Base-by-base conservation (phyloP, 2,329 filamentous ascomycete genomes). In the Tympanopsis confertula region DNA sequence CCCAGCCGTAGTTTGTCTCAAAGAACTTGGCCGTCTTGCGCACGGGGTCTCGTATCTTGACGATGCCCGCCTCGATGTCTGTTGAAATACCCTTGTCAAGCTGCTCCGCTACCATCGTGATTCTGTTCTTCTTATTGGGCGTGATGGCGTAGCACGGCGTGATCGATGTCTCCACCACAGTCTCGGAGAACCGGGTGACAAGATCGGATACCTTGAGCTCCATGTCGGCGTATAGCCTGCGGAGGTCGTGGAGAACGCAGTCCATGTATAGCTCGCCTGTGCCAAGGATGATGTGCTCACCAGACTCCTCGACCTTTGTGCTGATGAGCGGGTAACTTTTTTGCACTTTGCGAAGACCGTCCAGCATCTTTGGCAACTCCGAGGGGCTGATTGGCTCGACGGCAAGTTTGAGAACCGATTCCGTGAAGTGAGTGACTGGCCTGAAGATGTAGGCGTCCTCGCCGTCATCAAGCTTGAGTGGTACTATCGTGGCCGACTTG, bases 221-320 rank as follows among this genome's bases (percentile, higher is more conserved):
- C 91, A 98, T 98, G 51, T 96, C 89, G 13, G 91, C 88, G 55
- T 95, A 98, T n/a, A 96, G 62, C 29, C 80, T 76, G 38, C 91
- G 82, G 35, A 98, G 70, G 54, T 98, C 91, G 58, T 98, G 91
- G 35, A 98, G 70, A 3, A 98, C 88, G 52, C 91, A 98, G 57
- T 98, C 91, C 88, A 98, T 95, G 65, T 98, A 98, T n/a, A 98
- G 69, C 58, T 98, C 91, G 42, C 91, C 91, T 0, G 91, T 98
- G 18, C 91, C 91, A 4, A 98, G 74, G 35, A 98, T 72, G 46
- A 98, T 82, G 54, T 98, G 91, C 59, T 98, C 91, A 37, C 91
- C 91, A 2, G 87, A 95, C 61, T 98, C 91, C 57, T 98, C 91
- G 3, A 98, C 91, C 58, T 96, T 96, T 3, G 91, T 98, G 12